phyloP scores from a whole-genome alignment of 352 stramenopile species.

The Elongisporangium senticosum region DNA sequence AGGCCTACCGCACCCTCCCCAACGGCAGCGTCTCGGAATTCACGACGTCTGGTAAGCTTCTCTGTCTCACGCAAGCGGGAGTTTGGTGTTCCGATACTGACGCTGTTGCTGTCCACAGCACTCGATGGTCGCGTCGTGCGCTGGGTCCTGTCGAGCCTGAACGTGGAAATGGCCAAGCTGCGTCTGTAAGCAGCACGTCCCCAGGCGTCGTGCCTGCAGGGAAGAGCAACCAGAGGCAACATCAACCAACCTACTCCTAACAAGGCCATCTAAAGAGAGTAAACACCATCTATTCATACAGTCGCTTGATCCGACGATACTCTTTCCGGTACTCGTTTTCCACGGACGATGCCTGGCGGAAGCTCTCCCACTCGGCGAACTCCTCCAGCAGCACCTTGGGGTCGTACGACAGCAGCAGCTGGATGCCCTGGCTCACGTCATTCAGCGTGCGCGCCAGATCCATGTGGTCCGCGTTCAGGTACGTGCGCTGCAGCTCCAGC shows the following conservation, averaged over 20 bases:
- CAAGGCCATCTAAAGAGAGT: neutral
- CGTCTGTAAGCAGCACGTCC: conserved; percentile 39
- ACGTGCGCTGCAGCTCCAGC: conserved; percentile 80
- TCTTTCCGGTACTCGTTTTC: conserved; percentile 88
- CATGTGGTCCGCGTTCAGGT: conserved; percentile 86
- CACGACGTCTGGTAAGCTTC: conserved; percentile 69
- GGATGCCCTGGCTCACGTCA: conserved; percentile 89
- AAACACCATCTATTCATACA: conserved; percentile 79
- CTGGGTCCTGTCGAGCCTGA: conserved; percentile 71
- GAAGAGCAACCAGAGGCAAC: neutral
- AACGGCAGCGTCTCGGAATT: conserved; percentile 68
- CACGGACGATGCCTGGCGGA: conserved; percentile 84
- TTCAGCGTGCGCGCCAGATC: conserved; percentile 89
- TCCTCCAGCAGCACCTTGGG: conserved; percentile 80
- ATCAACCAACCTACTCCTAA: neutral
- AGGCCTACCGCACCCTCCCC: conserved; percentile 45
- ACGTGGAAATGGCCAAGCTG: conserved; percentile 77
- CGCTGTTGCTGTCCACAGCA: conserved; percentile 21
- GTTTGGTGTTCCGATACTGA: conserved; percentile 1
- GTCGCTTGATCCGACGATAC: conserved; percentile 86
- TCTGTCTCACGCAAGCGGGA: neutral
- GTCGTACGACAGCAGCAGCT: conserved; percentile 85
- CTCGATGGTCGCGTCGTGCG: conserved; percentile 78
- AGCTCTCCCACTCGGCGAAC: conserved; percentile 82
- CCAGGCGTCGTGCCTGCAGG: neutral